Evolutionary conservation across 2,329 filamentous ascomycete genomes (phyloP).

Genomic region (Beauveria scarabaeidicola): DNA sequence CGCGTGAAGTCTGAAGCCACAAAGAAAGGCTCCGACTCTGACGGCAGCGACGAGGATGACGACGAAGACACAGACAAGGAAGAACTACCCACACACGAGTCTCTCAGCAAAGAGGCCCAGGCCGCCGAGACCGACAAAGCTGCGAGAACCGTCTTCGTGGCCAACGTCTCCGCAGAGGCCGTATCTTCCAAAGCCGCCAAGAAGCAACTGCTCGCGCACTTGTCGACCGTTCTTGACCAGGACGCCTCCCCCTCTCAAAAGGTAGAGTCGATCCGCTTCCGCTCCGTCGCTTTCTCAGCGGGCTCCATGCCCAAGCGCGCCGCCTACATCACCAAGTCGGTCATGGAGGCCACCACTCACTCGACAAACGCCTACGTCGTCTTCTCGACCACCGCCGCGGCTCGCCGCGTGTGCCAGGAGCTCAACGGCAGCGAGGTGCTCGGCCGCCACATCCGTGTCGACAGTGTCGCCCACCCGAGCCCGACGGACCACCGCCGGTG

Average conservation of each 20-base stretch:
- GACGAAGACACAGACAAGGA: slow-evolving; percentile 32
- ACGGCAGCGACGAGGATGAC: slow-evolving; percentile 36
- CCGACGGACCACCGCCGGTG: slow-evolving; percentile 79
- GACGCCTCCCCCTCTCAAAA: slow-evolving; percentile 53
- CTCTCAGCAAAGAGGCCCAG: slow-evolving; percentile 44
- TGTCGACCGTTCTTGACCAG: slow-evolving; percentile 62
- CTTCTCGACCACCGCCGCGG: slow-evolving; percentile 67
- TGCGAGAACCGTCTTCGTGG: slow-evolving; percentile 81
- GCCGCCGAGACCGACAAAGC: slow-evolving; percentile 70
- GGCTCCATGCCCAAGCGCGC: slow-evolving; percentile 79
- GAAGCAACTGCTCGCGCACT: slow-evolving; percentile 67
- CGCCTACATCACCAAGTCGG: slow-evolving; percentile 81
- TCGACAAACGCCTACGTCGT: slow-evolving; percentile 93
- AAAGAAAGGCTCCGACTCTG: slow-evolving; percentile 19
- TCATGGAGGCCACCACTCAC: slow-evolving; percentile 86
- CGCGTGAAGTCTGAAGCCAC: slow-evolving; percentile 37
- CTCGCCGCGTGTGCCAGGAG: slow-evolving; percentile 63
- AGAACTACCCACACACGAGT: slow-evolving; percentile 47
- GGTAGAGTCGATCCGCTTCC: slow-evolving; percentile 86
- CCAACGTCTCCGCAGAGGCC: slow-evolving; percentile 77
- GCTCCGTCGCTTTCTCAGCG: slow-evolving; percentile 78
- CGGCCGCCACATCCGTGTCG: slow-evolving; percentile 80
- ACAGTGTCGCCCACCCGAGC: slow-evolving; percentile 81
- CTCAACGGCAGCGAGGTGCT: slow-evolving; percentile 82
- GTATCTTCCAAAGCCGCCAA: slow-evolving; percentile 76